These are phyloP conservation scores for Botrytis deweyae DNA, from an alignment of 2,329 filamentous ascomycete genomes.

Conservation along the genomic window DNA sequence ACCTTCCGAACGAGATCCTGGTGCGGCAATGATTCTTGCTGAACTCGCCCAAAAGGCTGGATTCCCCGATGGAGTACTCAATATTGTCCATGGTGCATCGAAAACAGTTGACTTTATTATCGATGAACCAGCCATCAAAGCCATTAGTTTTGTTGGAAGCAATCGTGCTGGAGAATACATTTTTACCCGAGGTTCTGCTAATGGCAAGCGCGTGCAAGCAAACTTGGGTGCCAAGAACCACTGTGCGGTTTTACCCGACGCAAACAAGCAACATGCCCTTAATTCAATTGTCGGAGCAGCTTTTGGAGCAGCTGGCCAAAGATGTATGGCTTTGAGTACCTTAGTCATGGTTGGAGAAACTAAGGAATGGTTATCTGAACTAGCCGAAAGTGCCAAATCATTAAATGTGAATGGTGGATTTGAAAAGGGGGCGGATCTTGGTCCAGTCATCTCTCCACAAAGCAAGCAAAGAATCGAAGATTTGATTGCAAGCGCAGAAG, in stretches of 20 bases:
- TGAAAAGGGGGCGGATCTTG: constrained; percentile 75
- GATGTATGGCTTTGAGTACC: constrained; percentile 84
- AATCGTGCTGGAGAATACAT: constrained; percentile 91
- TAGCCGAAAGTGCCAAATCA: constrained; percentile 71
- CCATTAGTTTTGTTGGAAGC: constrained; percentile 80
- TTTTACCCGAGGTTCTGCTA: constrained; percentile 72
- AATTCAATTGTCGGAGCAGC: constrained; percentile 82
- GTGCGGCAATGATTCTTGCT: constrained; percentile 80
- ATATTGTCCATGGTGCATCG: constrained; percentile 78
- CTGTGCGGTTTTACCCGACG: constrained; percentile 78
- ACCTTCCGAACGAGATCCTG: constrained; percentile 82
- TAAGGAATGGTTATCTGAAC: constrained; percentile 76
- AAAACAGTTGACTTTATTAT: constrained; percentile 83
- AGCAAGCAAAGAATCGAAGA: constrained; percentile 76
- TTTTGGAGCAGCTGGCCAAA: constrained; percentile 80
- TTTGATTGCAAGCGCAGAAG: constrained; percentile 73
- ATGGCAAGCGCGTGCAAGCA: constrained; percentile 85
- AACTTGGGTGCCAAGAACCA: constrained; percentile 90
- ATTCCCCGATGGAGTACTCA: constrained; percentile 78
- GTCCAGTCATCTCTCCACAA: constrained; percentile 77
- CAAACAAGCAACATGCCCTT: constrained; percentile 86
- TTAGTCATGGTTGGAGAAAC: constrained; percentile 83
- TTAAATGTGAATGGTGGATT: constrained; percentile 79
- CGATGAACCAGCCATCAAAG: constrained; percentile 82
- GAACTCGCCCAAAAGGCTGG: constrained; percentile 78